phyloP scores from a whole-genome alignment of 148 eudicot genomes.

The Drosera capensis region DNA sequence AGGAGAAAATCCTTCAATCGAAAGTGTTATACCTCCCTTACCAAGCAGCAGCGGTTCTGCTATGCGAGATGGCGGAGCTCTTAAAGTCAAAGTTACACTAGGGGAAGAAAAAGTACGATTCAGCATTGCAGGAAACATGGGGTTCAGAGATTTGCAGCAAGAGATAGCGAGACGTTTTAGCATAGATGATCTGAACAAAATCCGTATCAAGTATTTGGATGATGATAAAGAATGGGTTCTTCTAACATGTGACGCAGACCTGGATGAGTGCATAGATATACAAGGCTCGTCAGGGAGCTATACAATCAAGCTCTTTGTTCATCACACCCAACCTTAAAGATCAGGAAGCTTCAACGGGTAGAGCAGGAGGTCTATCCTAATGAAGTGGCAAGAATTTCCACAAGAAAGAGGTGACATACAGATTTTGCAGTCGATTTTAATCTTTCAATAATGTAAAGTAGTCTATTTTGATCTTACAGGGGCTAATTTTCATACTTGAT shows the following conservation, averaged over 20 bases:
- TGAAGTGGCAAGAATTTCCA: too few species aligned
- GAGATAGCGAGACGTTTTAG: slow-evolving; percentile 47
- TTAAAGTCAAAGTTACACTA: slow-evolving; percentile 47
- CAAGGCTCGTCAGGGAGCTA: slow-evolving; percentile 34
- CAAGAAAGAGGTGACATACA: too few species aligned
- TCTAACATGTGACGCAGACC: slow-evolving; percentile 69
- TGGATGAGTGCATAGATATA: slow-evolving; percentile 63
- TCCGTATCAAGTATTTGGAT: slow-evolving; percentile 58
- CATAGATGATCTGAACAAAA: slow-evolving; percentile 23
- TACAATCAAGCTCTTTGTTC: slow-evolving; percentile 41
- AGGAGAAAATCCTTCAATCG: not conserved
- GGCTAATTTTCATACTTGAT: too few species aligned
- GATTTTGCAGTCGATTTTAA: too few species aligned
- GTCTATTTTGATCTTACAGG: too few species aligned
- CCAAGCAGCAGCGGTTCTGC: slow-evolving; percentile 10
- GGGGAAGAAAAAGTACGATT: slow-evolving; percentile 67
- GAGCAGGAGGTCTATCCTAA: too few species aligned
- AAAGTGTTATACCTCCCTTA: slow-evolving; percentile 7
- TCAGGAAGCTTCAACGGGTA: slow-evolving; percentile 34
- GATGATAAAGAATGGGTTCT: slow-evolving; percentile 89
- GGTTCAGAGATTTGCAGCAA: slow-evolving; percentile 32
- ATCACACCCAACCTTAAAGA: slow-evolving; percentile 7
- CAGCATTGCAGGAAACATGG: slow-evolving; percentile 37
- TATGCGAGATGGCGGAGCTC: slow-evolving; percentile 13
- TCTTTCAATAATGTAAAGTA: too few species aligned